Evolutionary conservation across 2,329 filamentous ascomycete species (phyloP).

Genomic region (Orbilia brochopaga): DNA sequence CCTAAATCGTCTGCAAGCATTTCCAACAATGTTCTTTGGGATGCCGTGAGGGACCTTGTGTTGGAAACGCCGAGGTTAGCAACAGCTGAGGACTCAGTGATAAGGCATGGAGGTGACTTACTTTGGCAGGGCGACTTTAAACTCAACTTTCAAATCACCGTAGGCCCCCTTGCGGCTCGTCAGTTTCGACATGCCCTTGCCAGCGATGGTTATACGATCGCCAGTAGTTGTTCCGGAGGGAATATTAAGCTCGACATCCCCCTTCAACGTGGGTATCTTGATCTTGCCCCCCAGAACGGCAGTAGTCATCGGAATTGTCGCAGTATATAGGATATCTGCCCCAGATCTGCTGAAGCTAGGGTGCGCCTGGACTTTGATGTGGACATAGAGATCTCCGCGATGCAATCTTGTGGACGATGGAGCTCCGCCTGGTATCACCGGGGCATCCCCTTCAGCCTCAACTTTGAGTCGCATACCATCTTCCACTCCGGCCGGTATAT

Average conservation of each 20-base stretch:
- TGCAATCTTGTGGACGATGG: conserved; percentile 63
- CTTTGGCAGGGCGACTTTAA: conserved; percentile 93
- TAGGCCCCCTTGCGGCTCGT: conserved; percentile 67
- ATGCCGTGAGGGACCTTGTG: conserved; percentile 69
- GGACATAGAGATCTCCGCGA: conserved; percentile 87
- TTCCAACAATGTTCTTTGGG: conserved; percentile 90
- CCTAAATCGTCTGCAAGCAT: conserved; percentile 96
- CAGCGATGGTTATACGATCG: conserved; percentile 84
- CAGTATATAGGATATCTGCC: conserved; percentile 90
- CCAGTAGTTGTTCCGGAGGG: conserved; percentile 89
- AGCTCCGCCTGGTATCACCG: conserved; percentile 64
- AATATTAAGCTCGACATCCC: conserved; percentile 87
- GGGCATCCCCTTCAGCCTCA: conserved; percentile 83
- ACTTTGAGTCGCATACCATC: conserved; percentile 93
- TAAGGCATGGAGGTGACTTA: conserved; percentile 60
- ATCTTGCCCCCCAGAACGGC: conserved; percentile 91
- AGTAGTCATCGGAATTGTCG: conserved; percentile 87
- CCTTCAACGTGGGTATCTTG: conserved; percentile 85
- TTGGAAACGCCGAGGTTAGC: conserved; percentile 1
- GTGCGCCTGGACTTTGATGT: conserved; percentile 86
- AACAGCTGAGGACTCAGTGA: too few relatives aligned
- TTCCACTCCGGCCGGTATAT: conserved; percentile 94
- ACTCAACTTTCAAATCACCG: conserved; percentile 91
- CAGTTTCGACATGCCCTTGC: conserved; percentile 93
- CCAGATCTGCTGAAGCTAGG: conserved; percentile 86